Percentiles rank a stretch among this genome's conserved stretches.
phyloP scores from a whole-genome alignment of 2,329 filamentous ascomycete species.

The Grosmannia clavigera region DNA sequence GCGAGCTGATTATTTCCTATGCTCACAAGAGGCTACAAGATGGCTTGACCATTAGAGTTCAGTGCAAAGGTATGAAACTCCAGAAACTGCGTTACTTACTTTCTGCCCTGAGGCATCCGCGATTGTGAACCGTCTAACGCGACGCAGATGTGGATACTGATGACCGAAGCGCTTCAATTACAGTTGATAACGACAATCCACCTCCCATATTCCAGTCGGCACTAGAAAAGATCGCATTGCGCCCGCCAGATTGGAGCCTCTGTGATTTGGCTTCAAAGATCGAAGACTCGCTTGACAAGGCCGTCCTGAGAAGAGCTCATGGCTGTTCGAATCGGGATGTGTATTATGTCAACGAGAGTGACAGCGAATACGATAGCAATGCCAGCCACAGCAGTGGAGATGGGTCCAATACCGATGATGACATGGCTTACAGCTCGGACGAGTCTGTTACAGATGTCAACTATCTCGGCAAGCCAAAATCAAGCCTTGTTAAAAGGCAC shows the following conservation, averaged over 20 bases:
- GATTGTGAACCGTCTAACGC: not conserved
- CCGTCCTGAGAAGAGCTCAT: not conserved
- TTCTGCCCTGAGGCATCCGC: not conserved
- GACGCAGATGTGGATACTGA: not conserved
- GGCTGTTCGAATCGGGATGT: not conserved
- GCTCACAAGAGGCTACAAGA: not conserved
- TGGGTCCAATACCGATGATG: slow-evolving; percentile 16
- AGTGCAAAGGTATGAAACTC: not conserved
- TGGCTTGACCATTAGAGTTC: not conserved
- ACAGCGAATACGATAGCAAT: not conserved
- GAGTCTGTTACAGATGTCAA: slow-evolving; percentile 6
- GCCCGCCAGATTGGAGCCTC: not conserved
- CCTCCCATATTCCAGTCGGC: not conserved
- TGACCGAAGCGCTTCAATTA: not conserved
- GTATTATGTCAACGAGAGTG: not conserved
- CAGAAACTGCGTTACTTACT: not conserved
- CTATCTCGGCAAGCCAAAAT: slow-evolving; percentile 5
- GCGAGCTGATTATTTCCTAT: not conserved
- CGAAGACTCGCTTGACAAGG: not conserved
- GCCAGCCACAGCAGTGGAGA: slow-evolving; percentile 10
- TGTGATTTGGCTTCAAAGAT: not conserved
- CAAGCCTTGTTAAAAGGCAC: not conserved
- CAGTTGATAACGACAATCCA: not conserved
- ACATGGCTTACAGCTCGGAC: slow-evolving; percentile 15
- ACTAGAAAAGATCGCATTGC: not conserved